Conservation (phyloP, 768 basidiomycete genomes). For the Phanerochaete carnosa region DNA sequence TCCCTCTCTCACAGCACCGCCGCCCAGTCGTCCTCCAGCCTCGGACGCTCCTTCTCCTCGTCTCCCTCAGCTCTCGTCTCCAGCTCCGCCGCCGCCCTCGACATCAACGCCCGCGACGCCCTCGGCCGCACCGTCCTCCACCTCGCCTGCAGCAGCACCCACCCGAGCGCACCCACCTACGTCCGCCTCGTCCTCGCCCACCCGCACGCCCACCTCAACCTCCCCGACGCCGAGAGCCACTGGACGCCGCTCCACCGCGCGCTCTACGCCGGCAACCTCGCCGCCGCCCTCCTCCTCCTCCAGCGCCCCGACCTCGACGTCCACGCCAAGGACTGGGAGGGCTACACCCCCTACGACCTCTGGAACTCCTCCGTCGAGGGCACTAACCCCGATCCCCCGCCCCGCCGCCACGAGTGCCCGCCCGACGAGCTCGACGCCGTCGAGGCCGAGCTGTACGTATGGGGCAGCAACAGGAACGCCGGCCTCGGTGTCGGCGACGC, state of each 20-base stretch:
- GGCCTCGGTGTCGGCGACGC: slow-evolving; percentile 82
- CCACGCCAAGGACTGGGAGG: slow-evolving; percentile 77
- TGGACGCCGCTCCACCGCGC: slow-evolving; percentile 93
- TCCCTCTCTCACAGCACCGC: slow-evolving; percentile 28
- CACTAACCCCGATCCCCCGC: slow-evolving; percentile 46
- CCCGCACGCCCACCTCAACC: slow-evolving; percentile 74
- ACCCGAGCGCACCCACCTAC: slow-evolving; percentile 68
- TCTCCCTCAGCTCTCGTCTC: slow-evolving; percentile 31
- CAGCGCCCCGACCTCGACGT: slow-evolving; percentile 71
- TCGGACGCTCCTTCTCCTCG: slow-evolving; percentile 55
- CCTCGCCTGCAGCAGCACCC: slow-evolving; percentile 66
- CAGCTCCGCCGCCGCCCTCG: slow-evolving; percentile 27
- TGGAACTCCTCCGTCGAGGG: slow-evolving; percentile 87
- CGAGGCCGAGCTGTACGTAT: slow-evolving; percentile 68
- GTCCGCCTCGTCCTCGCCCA: slow-evolving; percentile 73
- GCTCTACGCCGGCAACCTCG: slow-evolving; percentile 74
- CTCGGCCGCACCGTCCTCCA: slow-evolving; percentile 81
- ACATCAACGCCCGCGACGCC: slow-evolving; percentile 72
- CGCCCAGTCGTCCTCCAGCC: slow-evolving; percentile 38
- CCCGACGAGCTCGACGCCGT: slow-evolving; percentile 16
- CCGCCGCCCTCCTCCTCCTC: slow-evolving; percentile 71
- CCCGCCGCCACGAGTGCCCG: slow-evolving; percentile 18
- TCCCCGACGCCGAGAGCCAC: slow-evolving; percentile 77
- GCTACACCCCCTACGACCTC: slow-evolving; percentile 87
- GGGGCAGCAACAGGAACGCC: slow-evolving; percentile 86